Evolutionary conservation across 257 asterid species (phyloP).

Genomic region (Gynochthodes officinalis): DNA sequence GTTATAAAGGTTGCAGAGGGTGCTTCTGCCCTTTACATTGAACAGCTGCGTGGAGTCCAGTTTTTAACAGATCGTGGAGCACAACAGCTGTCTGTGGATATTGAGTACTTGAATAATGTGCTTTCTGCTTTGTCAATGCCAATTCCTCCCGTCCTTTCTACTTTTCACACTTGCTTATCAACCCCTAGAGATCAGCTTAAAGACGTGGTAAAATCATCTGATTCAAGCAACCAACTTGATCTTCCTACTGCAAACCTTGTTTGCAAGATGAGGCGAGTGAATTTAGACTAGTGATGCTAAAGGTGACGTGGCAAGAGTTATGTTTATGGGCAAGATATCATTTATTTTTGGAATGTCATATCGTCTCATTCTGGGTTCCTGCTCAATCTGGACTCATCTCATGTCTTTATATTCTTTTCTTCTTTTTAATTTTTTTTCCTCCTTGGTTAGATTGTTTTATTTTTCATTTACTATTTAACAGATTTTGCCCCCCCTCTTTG

Average conservation of each 20-base stretch:
- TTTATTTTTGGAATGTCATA: neutral
- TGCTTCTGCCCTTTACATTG: constrained; percentile 76
- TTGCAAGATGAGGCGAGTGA: constrained; percentile 83
- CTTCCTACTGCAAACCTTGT: constrained; percentile 81
- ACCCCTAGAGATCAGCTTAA: constrained; percentile 76
- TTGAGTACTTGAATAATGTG: constrained; percentile 88
- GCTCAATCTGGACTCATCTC: neutral
- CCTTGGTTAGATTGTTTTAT: neutral
- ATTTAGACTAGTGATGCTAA: constrained; percentile 40
- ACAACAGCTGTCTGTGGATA: constrained; percentile 86
- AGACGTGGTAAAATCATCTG: constrained; percentile 70
- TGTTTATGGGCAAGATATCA: neutral
- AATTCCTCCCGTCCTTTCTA: constrained; percentile 71
- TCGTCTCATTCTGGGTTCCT: neutral
- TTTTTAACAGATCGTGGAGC: constrained; percentile 90
- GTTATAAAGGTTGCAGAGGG: constrained; percentile 84
- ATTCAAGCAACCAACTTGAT: constrained; percentile 72
- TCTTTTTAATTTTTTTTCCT: neutral
- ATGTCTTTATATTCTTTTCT: neutral
- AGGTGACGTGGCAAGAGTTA: neutral
- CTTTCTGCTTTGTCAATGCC: constrained; percentile 95
- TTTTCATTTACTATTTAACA: neutral
- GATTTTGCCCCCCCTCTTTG: neutral
- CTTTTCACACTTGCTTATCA: constrained; percentile 78
- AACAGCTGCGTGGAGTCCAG: constrained; percentile 90